Percentiles rank a stretch among this genome's conserved stretches.
Conservation (phyloP, 2,329 filamentous ascomycete species). For the Xylaria sp. region DNA sequence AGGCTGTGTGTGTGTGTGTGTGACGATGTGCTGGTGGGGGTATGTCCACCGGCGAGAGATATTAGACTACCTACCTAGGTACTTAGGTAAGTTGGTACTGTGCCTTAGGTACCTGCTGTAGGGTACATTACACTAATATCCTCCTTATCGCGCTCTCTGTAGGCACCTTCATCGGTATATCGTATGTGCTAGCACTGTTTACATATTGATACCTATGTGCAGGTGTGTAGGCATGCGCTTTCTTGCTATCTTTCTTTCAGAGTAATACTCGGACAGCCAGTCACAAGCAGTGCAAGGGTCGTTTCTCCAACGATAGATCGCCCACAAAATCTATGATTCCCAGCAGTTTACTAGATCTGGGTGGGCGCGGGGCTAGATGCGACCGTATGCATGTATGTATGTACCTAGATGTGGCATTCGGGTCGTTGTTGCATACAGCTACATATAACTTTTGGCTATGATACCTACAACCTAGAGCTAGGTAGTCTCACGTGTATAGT, state of each 20-base stretch:
- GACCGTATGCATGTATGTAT: not conserved
- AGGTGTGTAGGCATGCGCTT: too few relatives aligned
- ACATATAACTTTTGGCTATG: not conserved
- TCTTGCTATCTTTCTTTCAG: too few relatives aligned
- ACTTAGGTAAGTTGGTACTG: too few relatives aligned
- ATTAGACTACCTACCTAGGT: too few relatives aligned
- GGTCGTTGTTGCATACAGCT: not conserved
- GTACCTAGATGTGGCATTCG: not conserved
- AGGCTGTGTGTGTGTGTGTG: constrained; percentile 1
- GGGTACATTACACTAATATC: too few relatives aligned
- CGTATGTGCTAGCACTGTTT: too few relatives aligned
- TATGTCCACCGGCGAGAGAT: not conserved
- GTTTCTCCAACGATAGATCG: not conserved
- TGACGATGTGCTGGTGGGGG: constrained; percentile 16
- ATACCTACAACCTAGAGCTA: not conserved
- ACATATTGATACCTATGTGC: too few relatives aligned
- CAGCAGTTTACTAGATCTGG: not conserved
- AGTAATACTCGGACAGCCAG: too few relatives aligned
- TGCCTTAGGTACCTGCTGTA: too few relatives aligned
- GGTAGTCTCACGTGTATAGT: not conserved
- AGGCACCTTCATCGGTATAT: too few relatives aligned
- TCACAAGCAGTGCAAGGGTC: too few relatives aligned
- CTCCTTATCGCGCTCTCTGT: too few relatives aligned
- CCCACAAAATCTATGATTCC: not conserved
- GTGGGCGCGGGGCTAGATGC: not conserved